Evolutionary conservation across 352 stramenopile genomes (phyloP).

Genomic region (Globisporangium viniferum): DNA sequence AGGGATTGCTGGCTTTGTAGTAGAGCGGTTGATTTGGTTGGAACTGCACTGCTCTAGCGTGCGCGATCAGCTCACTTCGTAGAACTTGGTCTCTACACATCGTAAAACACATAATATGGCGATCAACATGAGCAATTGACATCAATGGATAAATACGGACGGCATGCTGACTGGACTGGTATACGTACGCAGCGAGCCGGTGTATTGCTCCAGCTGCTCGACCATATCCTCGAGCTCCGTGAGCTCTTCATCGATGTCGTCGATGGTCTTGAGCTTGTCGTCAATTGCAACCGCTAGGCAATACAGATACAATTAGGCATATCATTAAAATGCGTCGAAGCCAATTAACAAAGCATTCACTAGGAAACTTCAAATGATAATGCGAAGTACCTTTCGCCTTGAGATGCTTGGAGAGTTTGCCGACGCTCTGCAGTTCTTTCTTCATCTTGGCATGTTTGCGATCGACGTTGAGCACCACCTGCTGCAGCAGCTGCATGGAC

Average conservation of each 20-base stretch:
- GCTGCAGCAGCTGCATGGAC: slow-evolving; percentile 67
- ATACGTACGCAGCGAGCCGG: slow-evolving; percentile 56
- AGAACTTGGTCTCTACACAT: slow-evolving; percentile 65
- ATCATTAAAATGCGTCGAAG: too few relatives aligned
- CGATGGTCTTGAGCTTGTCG: slow-evolving; percentile 75
- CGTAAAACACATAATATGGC: slow-evolving; percentile 4
- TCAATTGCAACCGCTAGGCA: slow-evolving; percentile 46
- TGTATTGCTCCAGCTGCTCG: slow-evolving; percentile 83
- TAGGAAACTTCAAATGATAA: too few relatives aligned
- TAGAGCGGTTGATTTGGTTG: slow-evolving; percentile 10
- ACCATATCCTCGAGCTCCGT: slow-evolving; percentile 85
- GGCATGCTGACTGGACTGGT: neutral
- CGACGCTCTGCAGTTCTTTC: slow-evolving; percentile 49
- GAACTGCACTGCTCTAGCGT: too few relatives aligned
- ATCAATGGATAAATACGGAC: neutral
- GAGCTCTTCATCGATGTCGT: slow-evolving; percentile 85
- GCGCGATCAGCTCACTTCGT: slow-evolving; percentile 33
- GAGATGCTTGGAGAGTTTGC: slow-evolving; percentile 62
- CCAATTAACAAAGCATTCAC: too few relatives aligned
- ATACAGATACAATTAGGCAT: too few relatives aligned
- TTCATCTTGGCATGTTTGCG: slow-evolving; percentile 66
- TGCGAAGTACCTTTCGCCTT: slow-evolving; percentile 52
- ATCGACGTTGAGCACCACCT: slow-evolving; percentile 57
- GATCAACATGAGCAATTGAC: slow-evolving; percentile 7
- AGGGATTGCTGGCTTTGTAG: neutral